Evolutionary conservation across 176 grass and related monocot genomes (phyloP), one percentile per base, ranked within the genome.

Genomic region (Elymus sibiricus): DNA sequence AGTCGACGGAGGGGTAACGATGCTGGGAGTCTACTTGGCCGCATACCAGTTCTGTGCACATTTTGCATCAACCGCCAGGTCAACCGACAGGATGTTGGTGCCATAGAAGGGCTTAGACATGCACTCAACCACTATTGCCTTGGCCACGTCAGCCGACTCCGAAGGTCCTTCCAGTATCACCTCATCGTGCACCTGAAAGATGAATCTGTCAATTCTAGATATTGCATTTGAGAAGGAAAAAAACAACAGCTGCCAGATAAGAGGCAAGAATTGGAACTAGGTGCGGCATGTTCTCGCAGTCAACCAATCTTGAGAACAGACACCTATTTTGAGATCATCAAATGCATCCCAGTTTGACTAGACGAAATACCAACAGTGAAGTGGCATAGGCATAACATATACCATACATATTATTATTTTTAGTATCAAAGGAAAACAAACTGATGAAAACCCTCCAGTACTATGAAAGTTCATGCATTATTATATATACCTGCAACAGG

Each of bases 141-240:
- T 95, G 22, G 97, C 94, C 26, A 95, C 78, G n/a, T 93, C 97
- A 29, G 97, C 97, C 40, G 97, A 99, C 55, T 96, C 94, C 7
- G 79, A 79, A 26, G 94, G 97, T 42, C 97, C 97, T 99, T 99
- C 97, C 70, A 96, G 82, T 94, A 99, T 94, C 43, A 99, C 92
- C 88, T 99, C 97, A 91, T 99, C 97, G 56, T 99, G 97, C 59
- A 99, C 97, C 97, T 99, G 82, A 77, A 84, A 91, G 53, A 75
- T 81, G 51, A 37, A 64, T 32, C 49, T 71, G 49, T 81, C 58
- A 91, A 39, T 70, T 69, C 15, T 38, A 34, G 19, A 28, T 77
- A 24, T 82, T 39, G 40, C 51, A 68, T 77, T 38, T 60, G 4
- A 4, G 46, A 64, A 9, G 46, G 46, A 47, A 4, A 31, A 38